Evolutionary conservation across 352 stramenopile genomes (phyloP), one percentile per base, ranked within the genome.

Genomic region (Phytophthora pisi): DNA sequence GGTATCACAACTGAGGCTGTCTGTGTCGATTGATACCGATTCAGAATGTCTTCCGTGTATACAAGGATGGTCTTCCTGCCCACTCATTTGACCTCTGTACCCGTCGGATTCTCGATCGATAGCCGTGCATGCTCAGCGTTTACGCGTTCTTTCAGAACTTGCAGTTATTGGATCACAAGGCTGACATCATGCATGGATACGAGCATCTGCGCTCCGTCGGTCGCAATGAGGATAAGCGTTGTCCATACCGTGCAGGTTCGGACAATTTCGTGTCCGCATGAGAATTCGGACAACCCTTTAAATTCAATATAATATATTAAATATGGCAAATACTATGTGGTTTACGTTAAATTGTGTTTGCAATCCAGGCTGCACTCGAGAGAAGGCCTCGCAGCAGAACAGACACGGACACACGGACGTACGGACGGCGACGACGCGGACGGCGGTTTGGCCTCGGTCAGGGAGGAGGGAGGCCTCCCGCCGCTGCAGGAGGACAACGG

Each of bases 201-300:
- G 1, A 15, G n/a, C 40, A 64, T 68, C 16, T 74, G 61, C 1
- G 40, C 24, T 2, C 56, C 45, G 34, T 79, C 70, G 15, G 77
- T 53, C 1, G n/a, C 20, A 10, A 79, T 70, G 3, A 79, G n/a
- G 2, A 54, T 58, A 0, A 68, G 13, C 4, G 55, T 81, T 1
- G 64, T 82, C 20, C 34, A 53, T n/a, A n/a, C n/a, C n/a, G n/a
- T n/a, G n/a, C n/a, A n/a, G 26, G 26, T 30, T 30, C 26, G 26
- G 26, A 7, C 26, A 30, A 30, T 30, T 7, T 30, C 26, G 7
- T 30, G 26, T 30, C 3, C 26, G 5, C 26, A 30, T 30, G 26
- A 6, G 26, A 30, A 30, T 30, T 30, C 26, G 26, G 26, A 30
- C 26, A 30, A 30, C 26, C 26, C 26, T 8, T 30, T 30, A 30